Conservation (phyloP, 2,329 filamentous ascomycete genomes). For the Hymenoscyphus occultus region DNA sequence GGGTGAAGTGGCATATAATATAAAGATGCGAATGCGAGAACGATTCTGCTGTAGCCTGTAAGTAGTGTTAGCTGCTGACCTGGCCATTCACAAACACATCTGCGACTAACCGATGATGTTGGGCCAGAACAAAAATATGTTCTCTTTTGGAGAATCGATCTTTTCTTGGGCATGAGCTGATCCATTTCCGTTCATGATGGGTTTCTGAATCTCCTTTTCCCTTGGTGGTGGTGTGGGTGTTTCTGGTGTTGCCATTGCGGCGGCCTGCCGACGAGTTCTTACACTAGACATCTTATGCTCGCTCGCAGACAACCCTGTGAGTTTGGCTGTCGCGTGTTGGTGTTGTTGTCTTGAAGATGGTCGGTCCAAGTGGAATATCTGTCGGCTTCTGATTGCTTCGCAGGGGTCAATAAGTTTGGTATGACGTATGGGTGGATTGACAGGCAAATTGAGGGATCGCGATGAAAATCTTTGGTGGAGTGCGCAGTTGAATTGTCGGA, state of each 20-base stretch:
- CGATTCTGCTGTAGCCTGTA: constrained; percentile 71
- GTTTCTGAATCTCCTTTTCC: constrained; percentile 19
- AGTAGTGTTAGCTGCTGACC: constrained; percentile 20
- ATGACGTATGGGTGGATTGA: constrained; percentile 10
- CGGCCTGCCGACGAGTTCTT: constrained; percentile 34
- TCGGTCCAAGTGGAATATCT: constrained; percentile 9
- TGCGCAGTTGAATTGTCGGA: neutral
- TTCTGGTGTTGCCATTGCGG: constrained; percentile 27
- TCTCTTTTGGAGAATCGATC: constrained; percentile 53
- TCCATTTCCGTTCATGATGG: constrained; percentile 46
- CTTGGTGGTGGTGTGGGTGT: constrained; percentile 20
- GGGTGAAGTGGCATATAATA: constrained; percentile 99
- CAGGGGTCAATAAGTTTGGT: neutral
- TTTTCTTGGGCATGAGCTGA: constrained; percentile 38
- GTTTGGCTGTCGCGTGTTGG: constrained; percentile 21
- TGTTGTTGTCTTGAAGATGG: constrained; percentile 1
- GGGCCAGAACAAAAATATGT: constrained; percentile 78
- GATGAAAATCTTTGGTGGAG: neutral
- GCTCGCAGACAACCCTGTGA: neutral
- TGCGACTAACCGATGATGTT: constrained; percentile 70
- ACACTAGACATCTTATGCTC: constrained; percentile 33
- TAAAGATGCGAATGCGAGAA: constrained; percentile 83
- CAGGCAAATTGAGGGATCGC: neutral
- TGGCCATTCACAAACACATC: neutral
- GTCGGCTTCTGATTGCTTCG: constrained; percentile 7